phyloP scores from a whole-genome alignment of 2,329 filamentous ascomycete genomes.

The Apiospora koreana region DNA sequence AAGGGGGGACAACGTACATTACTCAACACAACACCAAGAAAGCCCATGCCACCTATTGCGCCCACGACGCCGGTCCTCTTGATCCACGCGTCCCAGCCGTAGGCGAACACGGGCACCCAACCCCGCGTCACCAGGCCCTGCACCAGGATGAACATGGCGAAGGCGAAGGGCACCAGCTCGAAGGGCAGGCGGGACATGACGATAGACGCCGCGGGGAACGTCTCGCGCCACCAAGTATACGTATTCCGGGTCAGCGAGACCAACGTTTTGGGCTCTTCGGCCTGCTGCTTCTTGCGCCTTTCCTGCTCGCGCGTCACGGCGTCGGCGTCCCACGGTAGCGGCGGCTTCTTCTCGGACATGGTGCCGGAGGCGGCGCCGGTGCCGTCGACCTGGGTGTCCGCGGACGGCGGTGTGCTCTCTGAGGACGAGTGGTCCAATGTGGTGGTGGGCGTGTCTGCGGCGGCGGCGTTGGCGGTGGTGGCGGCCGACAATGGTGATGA shows the following conservation, averaged over 20 bases:
- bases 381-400: neutral
- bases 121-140: slow-evolving; percentile 73
- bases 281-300: neutral
- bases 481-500: neutral
- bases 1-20: slow-evolving; percentile 57
- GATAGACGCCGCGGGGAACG: slow-evolving; percentile 68
- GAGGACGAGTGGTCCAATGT: neutral
- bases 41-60: slow-evolving; percentile 71
- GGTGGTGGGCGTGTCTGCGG: neutral
- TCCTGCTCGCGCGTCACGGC: neutral
- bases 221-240: slow-evolving; percentile 64
- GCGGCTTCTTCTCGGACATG: slow-evolving; percentile 5
- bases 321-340: neutral
- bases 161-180: slow-evolving; percentile 69
- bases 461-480: neutral
- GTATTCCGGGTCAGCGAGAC: slow-evolving; percentile 46
- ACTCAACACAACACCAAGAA: slow-evolving; percentile 69
- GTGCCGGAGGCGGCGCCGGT: neutral
- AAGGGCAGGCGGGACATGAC: slow-evolving; percentile 68
- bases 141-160: slow-evolving; percentile 75
- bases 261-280: slow-evolving; percentile 44
- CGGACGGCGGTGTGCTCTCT: neutral
- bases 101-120: slow-evolving; percentile 72
- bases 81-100: slow-evolving; percentile 75
- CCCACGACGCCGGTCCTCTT: slow-evolving; percentile 68